phyloP scores from a whole-genome alignment of 257 asterid species.

The Hygrophila difformis region DNA sequence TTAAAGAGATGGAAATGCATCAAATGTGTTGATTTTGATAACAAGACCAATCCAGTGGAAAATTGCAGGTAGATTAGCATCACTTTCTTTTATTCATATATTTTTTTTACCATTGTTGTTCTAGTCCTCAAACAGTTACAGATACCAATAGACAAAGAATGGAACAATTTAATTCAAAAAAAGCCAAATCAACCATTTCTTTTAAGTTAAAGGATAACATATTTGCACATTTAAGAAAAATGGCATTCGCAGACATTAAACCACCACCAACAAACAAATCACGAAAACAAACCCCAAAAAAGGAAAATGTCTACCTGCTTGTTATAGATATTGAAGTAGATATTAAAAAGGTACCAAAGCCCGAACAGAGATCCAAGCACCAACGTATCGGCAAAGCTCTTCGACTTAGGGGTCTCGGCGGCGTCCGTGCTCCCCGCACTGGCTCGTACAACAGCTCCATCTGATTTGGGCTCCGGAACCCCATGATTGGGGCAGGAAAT shows the following conservation, averaged over 20 bases:
- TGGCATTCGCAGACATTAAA: no score
- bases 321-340: conserved; percentile 93
- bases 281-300: background rate
- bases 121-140: no score
- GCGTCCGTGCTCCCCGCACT: conserved; percentile 46
- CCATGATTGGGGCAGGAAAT: conserved; percentile 32
- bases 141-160: no score
- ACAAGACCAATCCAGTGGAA: background rate
- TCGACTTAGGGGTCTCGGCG: conserved; percentile 48
- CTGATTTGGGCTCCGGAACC: conserved; percentile 31
- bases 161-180: no score
- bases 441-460: conserved; percentile 44
- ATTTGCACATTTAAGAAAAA: no score
- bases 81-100: background rate
- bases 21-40: background rate
- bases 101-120: no score
- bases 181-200: no score
- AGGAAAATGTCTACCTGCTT: conserved; percentile 48
- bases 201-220: no score
- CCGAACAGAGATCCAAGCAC: conserved; percentile 83
- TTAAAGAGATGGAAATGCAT: background rate
- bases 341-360: conserved; percentile 84
- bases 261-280: background rate
- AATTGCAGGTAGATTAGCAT: background rate
- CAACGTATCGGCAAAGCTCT: conserved; percentile 37